Evolutionary conservation across 208 protist species (phyloP).

Genomic region (Lotmaria passim): DNA sequence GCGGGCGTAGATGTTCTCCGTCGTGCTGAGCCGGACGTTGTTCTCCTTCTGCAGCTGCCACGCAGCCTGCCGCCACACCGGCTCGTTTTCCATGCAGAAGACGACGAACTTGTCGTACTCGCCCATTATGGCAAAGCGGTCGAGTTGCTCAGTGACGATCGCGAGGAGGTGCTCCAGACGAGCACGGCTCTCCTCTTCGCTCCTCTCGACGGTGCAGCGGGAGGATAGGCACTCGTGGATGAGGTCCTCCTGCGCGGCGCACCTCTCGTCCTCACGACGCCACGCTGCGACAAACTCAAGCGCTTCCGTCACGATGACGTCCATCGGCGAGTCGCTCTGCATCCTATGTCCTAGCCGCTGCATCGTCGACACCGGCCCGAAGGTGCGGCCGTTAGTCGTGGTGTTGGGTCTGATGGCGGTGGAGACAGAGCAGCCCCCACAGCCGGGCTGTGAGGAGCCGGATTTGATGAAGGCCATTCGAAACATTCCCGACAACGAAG

Average conservation of each 20-base stretch:
- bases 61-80: conserved; percentile 50
- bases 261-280: conserved; percentile 10
- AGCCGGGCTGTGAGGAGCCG: neutral
- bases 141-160: conserved; percentile 30
- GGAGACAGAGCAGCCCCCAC: neutral
- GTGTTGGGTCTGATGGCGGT: neutral
- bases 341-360: conserved; percentile 10
- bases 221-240: conserved; percentile 30
- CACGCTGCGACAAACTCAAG: conserved; percentile 32
- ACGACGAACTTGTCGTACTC: conserved; percentile 50
- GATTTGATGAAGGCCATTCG: neutral
- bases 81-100: conserved; percentile 48
- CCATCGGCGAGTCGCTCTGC: neutral
- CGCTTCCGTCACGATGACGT: conserved; percentile 21
- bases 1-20: conserved; percentile 53
- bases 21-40: conserved; percentile 49
- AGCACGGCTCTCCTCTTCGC: conserved; percentile 39
- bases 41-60: conserved; percentile 35
- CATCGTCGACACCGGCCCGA: conserved; percentile 17
- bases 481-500: neutral
- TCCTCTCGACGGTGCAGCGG: conserved; percentile 16
- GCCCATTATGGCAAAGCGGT: conserved; percentile 25
- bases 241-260: conserved; percentile 29
- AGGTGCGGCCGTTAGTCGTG: conserved; percentile 6
- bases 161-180: conserved; percentile 35